Base-by-base conservation (phyloP, 148 eudicot species). In the Nepenthes gracilis region DNA sequence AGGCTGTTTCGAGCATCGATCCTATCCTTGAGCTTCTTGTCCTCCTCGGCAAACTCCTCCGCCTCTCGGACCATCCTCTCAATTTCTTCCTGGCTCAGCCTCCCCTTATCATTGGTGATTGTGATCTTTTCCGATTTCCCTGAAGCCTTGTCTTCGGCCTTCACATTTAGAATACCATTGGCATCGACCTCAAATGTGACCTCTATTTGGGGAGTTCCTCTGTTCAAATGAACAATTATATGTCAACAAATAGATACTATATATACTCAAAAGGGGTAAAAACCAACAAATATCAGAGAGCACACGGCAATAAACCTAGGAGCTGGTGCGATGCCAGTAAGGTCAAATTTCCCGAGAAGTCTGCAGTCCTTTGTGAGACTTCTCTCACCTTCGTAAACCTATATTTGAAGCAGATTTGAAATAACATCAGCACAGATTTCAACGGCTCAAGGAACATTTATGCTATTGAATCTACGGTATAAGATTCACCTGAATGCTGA, bases 121-220 rank as follows among this genome's bases (percentile, higher is more conserved):
- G 85, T 81, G 79, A 84, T 84, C 72, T 81, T 78, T 60, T 80
- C 85, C 1, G 81, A 74, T 64, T 70, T 70, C 10, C 81, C 83
- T 0, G 83, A 74, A 65, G 85, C 89, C 58, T 84, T 80, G 77
- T 81, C 85, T 72, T 84, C 83, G 0, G 89, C 89, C 74, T 72
- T 84, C 12, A 84, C 89, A 5, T 81, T 78, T 2, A 84, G 70
- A 61, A 81, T 86, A 67, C 89, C 86, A 4, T 83, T 83, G 69
- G 84, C 89, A 35, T 86, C 89, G 1, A 79, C 94, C 64, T 86
- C 94, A 51, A 86, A 86, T 36, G 94, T 86, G 58, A 86, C 94
- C 67, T 86, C 86, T 35, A 86, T 86, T 32, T 83, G 88, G 36
- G 94, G 89, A 12, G 86, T 84, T 67, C 94, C 94, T 68, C 94